Conservation (phyloP, 768 basidiomycete species). For the Inosperma sp. region DNA sequence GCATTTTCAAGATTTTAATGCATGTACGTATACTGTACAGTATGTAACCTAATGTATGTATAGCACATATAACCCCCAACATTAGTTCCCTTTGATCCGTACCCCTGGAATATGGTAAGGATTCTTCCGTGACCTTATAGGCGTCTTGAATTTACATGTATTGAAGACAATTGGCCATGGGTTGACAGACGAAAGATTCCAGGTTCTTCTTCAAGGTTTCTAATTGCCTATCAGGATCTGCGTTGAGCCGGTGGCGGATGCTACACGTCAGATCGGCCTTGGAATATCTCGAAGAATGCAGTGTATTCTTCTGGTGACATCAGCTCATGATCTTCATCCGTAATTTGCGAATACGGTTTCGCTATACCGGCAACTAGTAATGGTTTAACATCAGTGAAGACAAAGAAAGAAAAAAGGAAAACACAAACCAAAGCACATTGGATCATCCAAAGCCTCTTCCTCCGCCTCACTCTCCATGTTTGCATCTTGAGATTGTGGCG, state of each 20-base stretch:
- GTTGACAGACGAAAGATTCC: no score
- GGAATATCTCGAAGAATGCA: constrained; percentile 68
- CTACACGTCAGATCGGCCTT: constrained; percentile 37
- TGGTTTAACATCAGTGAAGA: background rate
- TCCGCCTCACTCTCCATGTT: constrained; percentile 21
- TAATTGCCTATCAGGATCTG: no score
- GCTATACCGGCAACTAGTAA: constrained; percentile 79
- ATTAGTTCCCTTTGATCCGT: no score
- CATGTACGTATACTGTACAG: no score
- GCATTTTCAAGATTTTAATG: no score
- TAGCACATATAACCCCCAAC: no score
- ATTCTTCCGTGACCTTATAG: no score
- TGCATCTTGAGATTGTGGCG: constrained; percentile 13
- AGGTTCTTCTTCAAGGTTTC: no score
- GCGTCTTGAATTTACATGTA: no score
- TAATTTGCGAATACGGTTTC: constrained; percentile 73
- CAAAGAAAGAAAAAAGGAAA: background rate
- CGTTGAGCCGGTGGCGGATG: background rate
- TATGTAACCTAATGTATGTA: no score
- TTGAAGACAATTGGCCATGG: no score
- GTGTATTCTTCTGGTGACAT: constrained; percentile 95
- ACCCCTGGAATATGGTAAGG: no score
- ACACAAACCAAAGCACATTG: constrained; percentile 61
- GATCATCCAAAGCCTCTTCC: constrained; percentile 43
- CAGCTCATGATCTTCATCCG: constrained; percentile 86